Evolutionary conservation across 1,139 yeast genomes (phyloP).

Genomic region (Chernovozyma aurita): DNA sequence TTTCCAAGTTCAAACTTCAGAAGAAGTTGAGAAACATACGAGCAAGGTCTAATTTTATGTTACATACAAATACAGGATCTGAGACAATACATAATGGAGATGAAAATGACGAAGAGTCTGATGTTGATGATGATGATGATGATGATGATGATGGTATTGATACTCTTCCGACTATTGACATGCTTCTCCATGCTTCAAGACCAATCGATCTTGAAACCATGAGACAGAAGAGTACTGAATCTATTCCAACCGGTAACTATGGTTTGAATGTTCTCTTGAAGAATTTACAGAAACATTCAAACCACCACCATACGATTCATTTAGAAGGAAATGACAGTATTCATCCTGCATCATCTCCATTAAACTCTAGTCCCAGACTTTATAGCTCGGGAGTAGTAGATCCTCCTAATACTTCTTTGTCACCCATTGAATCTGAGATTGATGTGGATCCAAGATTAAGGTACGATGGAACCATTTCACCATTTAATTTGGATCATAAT

Average conservation of each 20-base stretch:
- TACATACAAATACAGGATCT: background rate
- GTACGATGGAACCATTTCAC: background rate
- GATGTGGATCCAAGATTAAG: background rate
- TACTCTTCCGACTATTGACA: conserved; percentile 30
- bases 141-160: conserved; percentile 17
- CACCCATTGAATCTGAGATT: background rate
- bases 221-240: conserved; percentile 9
- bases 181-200: conserved; percentile 12
- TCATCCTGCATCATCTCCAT: background rate
- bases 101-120: background rate
- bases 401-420: background rate
- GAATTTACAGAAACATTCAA: conserved; percentile 29
- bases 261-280: conserved; percentile 31
- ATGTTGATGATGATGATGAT: conserved; percentile 3
- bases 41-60: conserved; percentile 23
- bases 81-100: background rate
- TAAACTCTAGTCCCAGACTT: background rate
- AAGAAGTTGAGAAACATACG: conserved; percentile 22
- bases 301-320: conserved; percentile 1
- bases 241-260: conserved; percentile 22
- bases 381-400: background rate
- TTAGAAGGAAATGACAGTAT: conserved; percentile 1
- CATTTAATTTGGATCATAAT: background rate
- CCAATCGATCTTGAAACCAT: conserved; percentile 42
- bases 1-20: conserved; percentile 16